These are phyloP conservation scores for Conticribra guillardii DNA, from an alignment of 108 stramenopile genomes.

Conservation along the genomic window DNA sequence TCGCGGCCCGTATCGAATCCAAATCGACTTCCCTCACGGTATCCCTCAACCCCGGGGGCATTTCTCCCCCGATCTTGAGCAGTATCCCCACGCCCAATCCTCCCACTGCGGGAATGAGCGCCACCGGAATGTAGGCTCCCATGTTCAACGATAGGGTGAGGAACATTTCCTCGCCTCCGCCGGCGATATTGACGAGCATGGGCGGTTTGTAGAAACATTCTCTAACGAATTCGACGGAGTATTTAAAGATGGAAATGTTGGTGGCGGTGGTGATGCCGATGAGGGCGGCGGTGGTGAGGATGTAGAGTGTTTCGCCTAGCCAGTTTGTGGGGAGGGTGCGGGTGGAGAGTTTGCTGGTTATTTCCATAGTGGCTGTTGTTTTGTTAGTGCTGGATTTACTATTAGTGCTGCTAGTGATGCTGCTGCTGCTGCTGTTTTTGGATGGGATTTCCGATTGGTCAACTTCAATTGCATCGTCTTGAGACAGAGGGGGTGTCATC, in stretches of 20 bases:
- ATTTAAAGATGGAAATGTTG: slow-evolving; percentile 72
- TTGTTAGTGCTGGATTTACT: no score
- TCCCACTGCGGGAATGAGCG: slow-evolving; percentile 67
- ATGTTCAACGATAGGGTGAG: slow-evolving; percentile 15
- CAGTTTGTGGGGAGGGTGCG: slow-evolving; percentile 39
- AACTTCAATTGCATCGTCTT: no score
- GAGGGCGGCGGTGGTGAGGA: slow-evolving; percentile 56
- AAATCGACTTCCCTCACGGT: slow-evolving; percentile 73
- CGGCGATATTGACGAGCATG: no score
- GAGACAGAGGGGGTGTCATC: no score
- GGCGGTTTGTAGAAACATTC: slow-evolving; percentile 57
- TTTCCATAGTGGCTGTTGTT: no score
- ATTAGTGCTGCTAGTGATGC: no score
- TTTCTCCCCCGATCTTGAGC: slow-evolving; percentile 52
- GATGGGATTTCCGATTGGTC: no score
- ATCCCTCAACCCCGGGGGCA: slow-evolving; percentile 73
- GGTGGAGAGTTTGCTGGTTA: neutral
- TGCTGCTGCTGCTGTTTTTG: no score
- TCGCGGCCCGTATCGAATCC: slow-evolving; percentile 46
- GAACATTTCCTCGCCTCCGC: slow-evolving; percentile 12
- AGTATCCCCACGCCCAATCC: slow-evolving; percentile 60
- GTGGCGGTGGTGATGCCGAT: slow-evolving; percentile 72
- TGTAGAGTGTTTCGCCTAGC: slow-evolving; percentile 51
- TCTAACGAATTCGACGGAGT: slow-evolving; percentile 64
- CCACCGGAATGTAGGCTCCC: slow-evolving; percentile 32